A percentile compares a stretch with the other conserved stretches of the same genome.
These are phyloP conservation scores for Pseudonitzschia multiseries DNA, from an alignment of 108 stramenopile genomes.

Conservation along the genomic window DNA sequence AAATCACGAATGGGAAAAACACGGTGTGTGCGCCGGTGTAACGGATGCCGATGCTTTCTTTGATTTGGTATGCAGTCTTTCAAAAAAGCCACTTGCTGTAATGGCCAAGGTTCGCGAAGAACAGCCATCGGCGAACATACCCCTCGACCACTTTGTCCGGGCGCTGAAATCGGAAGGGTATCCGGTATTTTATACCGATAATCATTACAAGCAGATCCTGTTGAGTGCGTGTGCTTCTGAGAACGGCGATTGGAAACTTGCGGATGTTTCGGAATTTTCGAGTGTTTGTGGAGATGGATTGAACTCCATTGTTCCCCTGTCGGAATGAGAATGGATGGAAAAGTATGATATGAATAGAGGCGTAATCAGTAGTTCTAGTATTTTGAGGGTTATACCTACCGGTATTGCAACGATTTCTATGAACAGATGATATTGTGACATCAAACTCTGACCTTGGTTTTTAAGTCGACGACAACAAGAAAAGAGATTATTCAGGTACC, in stretches of 20 bases:
- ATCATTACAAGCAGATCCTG: neutral
- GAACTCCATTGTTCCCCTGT: neutral
- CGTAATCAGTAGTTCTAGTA: no score
- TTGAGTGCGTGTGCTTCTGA: neutral
- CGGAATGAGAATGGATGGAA: neutral
- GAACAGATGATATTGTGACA: no score
- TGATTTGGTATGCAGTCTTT: neutral
- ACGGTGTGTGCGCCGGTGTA: neutral
- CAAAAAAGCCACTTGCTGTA: neutral
- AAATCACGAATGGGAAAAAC: neutral
- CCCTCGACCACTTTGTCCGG: neutral
- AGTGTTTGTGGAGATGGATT: neutral
- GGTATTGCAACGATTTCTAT: no score
- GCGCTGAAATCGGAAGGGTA: neutral
- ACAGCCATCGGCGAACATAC: neutral
- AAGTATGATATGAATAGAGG: no score
- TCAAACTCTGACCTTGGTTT: no score
- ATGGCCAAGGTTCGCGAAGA: neutral
- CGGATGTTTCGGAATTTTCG: neutral
- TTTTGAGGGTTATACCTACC: no score
- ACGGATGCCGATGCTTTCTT: neutral
- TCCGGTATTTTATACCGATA: neutral
- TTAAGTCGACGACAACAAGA: no score
- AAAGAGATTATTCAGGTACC: no score
- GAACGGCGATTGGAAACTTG: neutral